Conservation (phyloP, 2,329 filamentous ascomycete species). For the Aureobasidium sp. region DNA sequence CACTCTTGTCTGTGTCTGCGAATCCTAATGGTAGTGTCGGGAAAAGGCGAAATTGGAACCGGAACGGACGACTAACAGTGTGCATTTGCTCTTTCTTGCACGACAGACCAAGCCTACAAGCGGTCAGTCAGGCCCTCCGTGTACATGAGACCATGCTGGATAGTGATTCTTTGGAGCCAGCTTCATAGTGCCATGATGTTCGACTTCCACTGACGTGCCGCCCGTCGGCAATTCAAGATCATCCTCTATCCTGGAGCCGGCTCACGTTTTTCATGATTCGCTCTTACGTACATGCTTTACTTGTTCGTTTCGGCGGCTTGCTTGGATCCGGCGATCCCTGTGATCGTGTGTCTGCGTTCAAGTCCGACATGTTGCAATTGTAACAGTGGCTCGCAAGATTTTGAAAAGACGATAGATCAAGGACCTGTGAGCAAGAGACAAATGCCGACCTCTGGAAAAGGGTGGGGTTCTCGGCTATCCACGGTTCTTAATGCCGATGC, state of each 20-base stretch:
- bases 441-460: background rate
- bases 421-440: background rate
- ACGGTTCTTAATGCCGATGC: too few species aligned
- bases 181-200: background rate
- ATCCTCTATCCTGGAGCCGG: background rate
- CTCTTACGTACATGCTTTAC: constrained; percentile 5
- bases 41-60: background rate
- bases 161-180: background rate
- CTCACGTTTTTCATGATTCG: background rate
- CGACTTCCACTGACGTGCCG: background rate
- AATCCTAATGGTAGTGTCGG: too few species aligned
- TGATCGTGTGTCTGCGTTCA: background rate
- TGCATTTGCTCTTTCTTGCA: constrained; percentile 42
- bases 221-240: background rate
- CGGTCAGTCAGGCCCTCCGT: background rate
- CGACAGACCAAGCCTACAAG: constrained; percentile 37
- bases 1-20: too few species aligned
- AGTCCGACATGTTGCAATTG: background rate
- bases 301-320: constrained; percentile 6
- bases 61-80: constrained; percentile 34
- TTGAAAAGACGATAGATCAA: background rate
- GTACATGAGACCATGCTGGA: background rate
- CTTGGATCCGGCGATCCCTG: background rate
- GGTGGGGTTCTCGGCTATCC: background rate
- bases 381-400: background rate